These are phyloP conservation scores for Paraphoma chrysanthemicola DNA, from an alignment of 2,329 filamentous ascomycete species.

Conservation along the genomic window DNA sequence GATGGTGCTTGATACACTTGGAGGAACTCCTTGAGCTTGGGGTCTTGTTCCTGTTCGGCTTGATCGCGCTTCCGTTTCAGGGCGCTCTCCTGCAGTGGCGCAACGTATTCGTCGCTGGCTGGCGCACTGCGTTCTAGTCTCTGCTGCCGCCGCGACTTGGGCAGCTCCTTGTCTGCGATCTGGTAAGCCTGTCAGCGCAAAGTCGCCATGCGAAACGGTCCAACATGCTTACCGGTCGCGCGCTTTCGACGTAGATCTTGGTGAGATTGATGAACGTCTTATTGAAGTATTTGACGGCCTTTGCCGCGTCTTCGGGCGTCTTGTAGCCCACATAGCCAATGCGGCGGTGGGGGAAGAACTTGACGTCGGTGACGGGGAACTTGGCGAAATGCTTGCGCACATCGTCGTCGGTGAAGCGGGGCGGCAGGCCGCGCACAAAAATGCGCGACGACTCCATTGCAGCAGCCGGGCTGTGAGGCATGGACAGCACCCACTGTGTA, in stretches of 20 bases:
- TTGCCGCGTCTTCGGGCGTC: slow-evolving; percentile 76
- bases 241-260: slow-evolving; percentile 87
- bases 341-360: slow-evolving; percentile 85
- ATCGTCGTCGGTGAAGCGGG: slow-evolving; percentile 81
- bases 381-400: slow-evolving; percentile 88
- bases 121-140: slow-evolving; percentile 34
- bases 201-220: not conserved
- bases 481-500: not conserved
- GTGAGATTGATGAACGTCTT: slow-evolving; percentile 95
- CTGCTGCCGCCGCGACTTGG: slow-evolving; percentile 42
- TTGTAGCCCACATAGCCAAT: slow-evolving; percentile 98
- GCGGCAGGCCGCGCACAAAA: slow-evolving; percentile 77
- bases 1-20: slow-evolving; percentile 77
- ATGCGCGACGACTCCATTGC: slow-evolving; percentile 77
- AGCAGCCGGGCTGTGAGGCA: slow-evolving; percentile 1
- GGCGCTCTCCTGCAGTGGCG: slow-evolving; percentile 35
- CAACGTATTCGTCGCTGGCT: slow-evolving; percentile 32
- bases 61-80: slow-evolving; percentile 73
- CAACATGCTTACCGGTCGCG: slow-evolving; percentile 70
- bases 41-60: slow-evolving; percentile 62
- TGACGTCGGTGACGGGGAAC: slow-evolving; percentile 85
- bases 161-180: slow-evolving; percentile 43
- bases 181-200: slow-evolving; percentile 37
- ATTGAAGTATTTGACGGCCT: slow-evolving; percentile 94
- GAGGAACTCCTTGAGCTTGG: slow-evolving; percentile 86